Evolutionary conservation across 345 rosid species (phyloP).

Genomic region (Abelmoschus esculentus): DNA sequence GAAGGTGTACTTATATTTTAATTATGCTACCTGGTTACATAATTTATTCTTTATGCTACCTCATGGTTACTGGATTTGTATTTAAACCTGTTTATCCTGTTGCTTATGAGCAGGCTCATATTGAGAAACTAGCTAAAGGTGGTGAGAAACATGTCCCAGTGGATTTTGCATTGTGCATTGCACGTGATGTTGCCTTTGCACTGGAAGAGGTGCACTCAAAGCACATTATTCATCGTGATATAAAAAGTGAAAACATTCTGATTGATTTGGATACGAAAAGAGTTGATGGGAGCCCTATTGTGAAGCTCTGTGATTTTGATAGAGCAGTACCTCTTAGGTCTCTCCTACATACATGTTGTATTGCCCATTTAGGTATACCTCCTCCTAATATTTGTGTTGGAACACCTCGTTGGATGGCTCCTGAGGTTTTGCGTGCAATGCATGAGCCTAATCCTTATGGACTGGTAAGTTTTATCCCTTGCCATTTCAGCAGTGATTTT

Average conservation of each 20-base stretch:
- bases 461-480: slow-evolving; percentile 36
- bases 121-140: slow-evolving; percentile 55
- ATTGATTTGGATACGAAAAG: slow-evolving; percentile 57
- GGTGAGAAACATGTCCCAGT: slow-evolving; percentile 59
- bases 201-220: slow-evolving; percentile 72
- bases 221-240: slow-evolving; percentile 90
- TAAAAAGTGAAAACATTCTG: slow-evolving; percentile 89
- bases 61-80: neutral
- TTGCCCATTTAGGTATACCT: slow-evolving; percentile 70
- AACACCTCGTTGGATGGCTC: slow-evolving; percentile 99
- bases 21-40: neutral
- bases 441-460: slow-evolving; percentile 53
- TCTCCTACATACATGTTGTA: slow-evolving; percentile 66
- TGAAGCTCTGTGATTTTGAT: slow-evolving; percentile 94
- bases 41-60: neutral
- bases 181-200: slow-evolving; percentile 71
- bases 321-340: slow-evolving; percentile 87
- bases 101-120: slow-evolving; percentile 43
- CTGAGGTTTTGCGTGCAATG: slow-evolving; percentile 82
- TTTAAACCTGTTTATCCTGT: neutral
- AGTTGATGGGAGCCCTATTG: slow-evolving; percentile 49
- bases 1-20: slow-evolving; percentile 35
- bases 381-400: slow-evolving; percentile 88
- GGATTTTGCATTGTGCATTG: slow-evolving; percentile 59
- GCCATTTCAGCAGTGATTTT: neutral